Evolutionary conservation across 2,329 filamentous ascomycete species (phyloP), one percentile per base, ranked within the genome.

Genomic region (Cercospora sojina): DNA sequence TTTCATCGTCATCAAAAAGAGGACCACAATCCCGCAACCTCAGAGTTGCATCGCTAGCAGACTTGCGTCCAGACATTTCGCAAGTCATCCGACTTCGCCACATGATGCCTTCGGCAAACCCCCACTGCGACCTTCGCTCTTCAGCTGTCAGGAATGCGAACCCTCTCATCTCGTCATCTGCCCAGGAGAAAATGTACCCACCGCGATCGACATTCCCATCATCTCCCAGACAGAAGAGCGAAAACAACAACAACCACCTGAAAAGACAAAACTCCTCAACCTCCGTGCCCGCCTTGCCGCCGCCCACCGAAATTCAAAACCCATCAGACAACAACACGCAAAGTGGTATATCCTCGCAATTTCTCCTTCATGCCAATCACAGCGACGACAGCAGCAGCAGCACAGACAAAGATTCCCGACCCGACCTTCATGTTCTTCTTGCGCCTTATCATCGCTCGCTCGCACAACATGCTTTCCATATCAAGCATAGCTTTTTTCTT

Each of bases 311-410:
- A 53, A 53, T 16, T 13, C 43, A 53, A n/a, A n/a, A 53, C 20
- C 43, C 29, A 51, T 13, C 38, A 53, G 51, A 35, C 43, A 53
- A 31, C 59, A 51, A 58, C 51, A 29, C 62, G 69, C 69, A 69
- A 66, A 71, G 69, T 69, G 69, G 69, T 71, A 71, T 71, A 71
- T 71, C 64, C 64, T 63, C 47, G 47, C 47, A 53, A 49, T 51
- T 64, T 60, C 55, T 56, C 56, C 61, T 57, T 31, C 59, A 56
- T 49, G 49, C 31, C 41, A 38, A 49, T 43, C 38, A 25, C 23
- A 32, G 35, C 27, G n/a, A 47, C 47, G 7, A 16, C 32, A 35
- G 47, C 47, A 51, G 47, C 47, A 51, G 12, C 23, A 53, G 47
- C 23, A 9, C 23, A 53, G 47, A 53, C 47, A 53, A 53, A 53